These are phyloP conservation scores for Hordeum vulgare DNA, from an alignment of 176 grass and related monocot species.

Conservation along the genomic window MorexV3_pseudomolecules_assembly NC_058519.1:90943009-90943508, in stretches of 20 bases:
- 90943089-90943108: not conserved
- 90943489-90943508: not conserved
- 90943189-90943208: not conserved
- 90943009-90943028: not conserved
- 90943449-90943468: not conserved
- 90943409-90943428: not conserved
- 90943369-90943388: no score
- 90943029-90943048: constrained; percentile 16
- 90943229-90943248: not conserved
- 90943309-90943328: not conserved
- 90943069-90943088: not conserved
- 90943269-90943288: not conserved
- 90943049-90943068: constrained; percentile 13
- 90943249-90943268: not conserved
- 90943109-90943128: not conserved
- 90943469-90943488: not conserved
- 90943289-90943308: not conserved
- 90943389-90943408: not conserved
- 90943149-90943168: not conserved
- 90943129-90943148: not conserved
- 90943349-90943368: not conserved
- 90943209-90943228: not conserved
- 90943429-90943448: not conserved
- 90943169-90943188: not conserved
- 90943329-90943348: not conserved